A percentile compares a stretch with the other conserved stretches of the same genome.
Conservation (phyloP, 768 basidiomycete genomes). For the Tulasnella sp. region DNA sequence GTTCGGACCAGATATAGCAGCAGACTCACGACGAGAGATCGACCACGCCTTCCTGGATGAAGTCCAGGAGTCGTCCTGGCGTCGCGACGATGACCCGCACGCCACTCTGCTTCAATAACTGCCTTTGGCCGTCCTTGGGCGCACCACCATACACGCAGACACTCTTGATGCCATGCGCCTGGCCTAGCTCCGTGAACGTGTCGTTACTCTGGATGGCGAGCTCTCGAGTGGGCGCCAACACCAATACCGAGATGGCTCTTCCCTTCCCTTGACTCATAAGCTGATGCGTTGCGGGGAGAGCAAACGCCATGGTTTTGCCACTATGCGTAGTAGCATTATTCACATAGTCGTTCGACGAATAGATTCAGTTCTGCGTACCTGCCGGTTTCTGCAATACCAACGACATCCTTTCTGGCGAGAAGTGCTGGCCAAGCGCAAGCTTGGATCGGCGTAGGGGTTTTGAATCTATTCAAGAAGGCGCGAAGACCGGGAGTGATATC, state of each 20-base stretch:
- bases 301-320: conserved; percentile 95
- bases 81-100: conserved; percentile 82
- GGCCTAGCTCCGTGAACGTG: conserved; percentile 61
- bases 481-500: conserved; percentile 53
- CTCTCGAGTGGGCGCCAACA: conserved; percentile 92
- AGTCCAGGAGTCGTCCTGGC: conserved; percentile 84
- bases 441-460: conserved; percentile 90
- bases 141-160: conserved; percentile 96
- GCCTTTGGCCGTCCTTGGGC: conserved; percentile 72
- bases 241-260: conserved; percentile 39
- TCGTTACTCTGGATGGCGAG: conserved; percentile 92
- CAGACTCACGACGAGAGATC: conserved; percentile 61
- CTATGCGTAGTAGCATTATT: conserved; percentile 37
- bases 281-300: conserved; percentile 73
- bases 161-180: conserved; percentile 61
- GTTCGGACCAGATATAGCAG: not conserved
- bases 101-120: conserved; percentile 46
- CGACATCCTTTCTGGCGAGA: conserved; percentile 70
- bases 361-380: conserved; percentile 36
- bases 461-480: conserved; percentile 56
- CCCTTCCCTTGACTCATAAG: conserved; percentile 31
- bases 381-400: conserved; percentile 96
- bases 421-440: conserved; percentile 90
- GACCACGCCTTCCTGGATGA: conserved; percentile 78
- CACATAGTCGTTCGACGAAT: not conserved